These are phyloP conservation scores for Beauveria sp. DNA, from an alignment of 2,329 filamentous ascomycete species.

Conservation along the genomic window DNA sequence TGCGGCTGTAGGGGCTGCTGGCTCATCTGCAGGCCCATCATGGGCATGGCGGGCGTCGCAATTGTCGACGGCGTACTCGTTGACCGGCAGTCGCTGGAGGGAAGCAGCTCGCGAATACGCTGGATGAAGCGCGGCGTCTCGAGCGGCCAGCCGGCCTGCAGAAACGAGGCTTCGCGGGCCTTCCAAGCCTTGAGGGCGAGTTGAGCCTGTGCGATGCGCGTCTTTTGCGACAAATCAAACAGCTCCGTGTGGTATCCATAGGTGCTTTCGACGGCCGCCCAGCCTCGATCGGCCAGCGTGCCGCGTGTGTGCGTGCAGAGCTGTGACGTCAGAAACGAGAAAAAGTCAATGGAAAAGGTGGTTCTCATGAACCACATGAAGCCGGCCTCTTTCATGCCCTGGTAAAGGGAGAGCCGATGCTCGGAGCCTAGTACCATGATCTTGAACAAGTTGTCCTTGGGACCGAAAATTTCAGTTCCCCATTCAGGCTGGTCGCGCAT, in stretches of 20 bases:
- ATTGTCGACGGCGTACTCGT: not conserved
- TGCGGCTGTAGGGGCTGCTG: constrained; percentile 1
- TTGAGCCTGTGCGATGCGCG: constrained; percentile 36
- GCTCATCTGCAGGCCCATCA: constrained; percentile 5
- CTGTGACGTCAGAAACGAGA: constrained; percentile 47
- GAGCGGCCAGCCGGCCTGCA: constrained; percentile 28
- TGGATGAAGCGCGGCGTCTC: constrained; percentile 38
- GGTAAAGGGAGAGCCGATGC: constrained; percentile 37
- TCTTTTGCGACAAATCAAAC: constrained; percentile 38
- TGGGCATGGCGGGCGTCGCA: constrained; percentile 5
- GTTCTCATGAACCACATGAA: constrained; percentile 49
- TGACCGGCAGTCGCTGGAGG: constrained; percentile 16
- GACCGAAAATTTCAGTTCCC: constrained; percentile 39
- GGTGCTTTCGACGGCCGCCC: constrained; percentile 37
- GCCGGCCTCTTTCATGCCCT: constrained; percentile 33
- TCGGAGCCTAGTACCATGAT: constrained; percentile 42
- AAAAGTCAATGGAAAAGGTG: constrained; percentile 49
- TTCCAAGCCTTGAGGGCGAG: constrained; percentile 46
- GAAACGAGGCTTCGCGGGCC: constrained; percentile 36
- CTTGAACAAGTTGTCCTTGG: constrained; percentile 48
- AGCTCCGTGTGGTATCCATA: constrained; percentile 45
- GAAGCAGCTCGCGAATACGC: constrained; percentile 35
- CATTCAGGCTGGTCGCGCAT: constrained; percentile 40
- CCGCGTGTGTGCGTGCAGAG: constrained; percentile 42
- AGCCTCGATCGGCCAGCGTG: constrained; percentile 44